phyloP scores from a whole-genome alignment of 495 filamentous ascomycete genomes.

The Mytilinidion resinicola region DNA sequence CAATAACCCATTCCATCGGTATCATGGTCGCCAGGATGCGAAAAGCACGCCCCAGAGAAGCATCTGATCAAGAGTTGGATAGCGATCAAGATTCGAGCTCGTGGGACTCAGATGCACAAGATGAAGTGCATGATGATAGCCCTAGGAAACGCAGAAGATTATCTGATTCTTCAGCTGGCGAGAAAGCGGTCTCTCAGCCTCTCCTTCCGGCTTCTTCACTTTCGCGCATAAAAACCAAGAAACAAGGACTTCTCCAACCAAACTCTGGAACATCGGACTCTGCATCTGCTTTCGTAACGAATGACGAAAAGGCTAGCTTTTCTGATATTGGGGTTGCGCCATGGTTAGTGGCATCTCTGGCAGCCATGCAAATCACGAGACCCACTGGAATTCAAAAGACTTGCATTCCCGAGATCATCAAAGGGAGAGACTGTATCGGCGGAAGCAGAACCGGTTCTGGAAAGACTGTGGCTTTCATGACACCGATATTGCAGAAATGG shows the following conservation, averaged over 20 bases:
- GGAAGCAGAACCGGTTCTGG: slow-evolving; percentile 94
- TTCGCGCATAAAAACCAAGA: slow-evolving; percentile 24
- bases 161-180: slow-evolving; percentile 3
- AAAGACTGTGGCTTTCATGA: slow-evolving; percentile 95
- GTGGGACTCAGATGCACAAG: neutral
- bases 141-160: slow-evolving; percentile 23
- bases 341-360: slow-evolving; percentile 83
- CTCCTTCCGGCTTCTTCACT: neutral
- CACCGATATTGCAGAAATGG: slow-evolving; percentile 90
- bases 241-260: neutral
- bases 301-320: slow-evolving; percentile 57
- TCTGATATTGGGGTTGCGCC: slow-evolving; percentile 66
- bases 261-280: neutral
- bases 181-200: neutral
- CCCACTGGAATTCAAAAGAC: slow-evolving; percentile 89
- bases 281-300: neutral
- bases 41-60: too few species aligned
- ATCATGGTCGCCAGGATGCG: too few species aligned
- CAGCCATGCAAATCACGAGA: slow-evolving; percentile 77
- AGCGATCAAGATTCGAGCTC: neutral
- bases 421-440: slow-evolving; percentile 85
- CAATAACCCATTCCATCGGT: too few species aligned
- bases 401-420: slow-evolving; percentile 84
- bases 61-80: neutral
- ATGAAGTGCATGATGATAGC: slow-evolving; percentile 6